These are phyloP conservation scores for Fusarium circinatum DNA, from an alignment of 2,329 filamentous ascomycete species.

Conservation along the genomic window DNA sequence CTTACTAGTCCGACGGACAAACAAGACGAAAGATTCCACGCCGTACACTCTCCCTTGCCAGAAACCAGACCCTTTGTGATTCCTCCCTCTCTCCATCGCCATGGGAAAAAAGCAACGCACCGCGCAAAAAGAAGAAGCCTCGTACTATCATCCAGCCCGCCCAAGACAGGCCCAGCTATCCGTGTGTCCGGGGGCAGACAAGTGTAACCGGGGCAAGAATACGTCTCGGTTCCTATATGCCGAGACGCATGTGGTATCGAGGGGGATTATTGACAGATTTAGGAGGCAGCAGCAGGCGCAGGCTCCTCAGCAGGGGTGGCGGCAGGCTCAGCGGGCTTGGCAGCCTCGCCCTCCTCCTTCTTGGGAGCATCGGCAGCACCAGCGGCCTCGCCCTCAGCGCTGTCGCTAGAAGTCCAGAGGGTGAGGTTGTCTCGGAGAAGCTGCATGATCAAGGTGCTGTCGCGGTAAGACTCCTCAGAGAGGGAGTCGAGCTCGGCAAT, in stretches of 20 bases:
- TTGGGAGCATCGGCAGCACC: constrained; percentile 64
- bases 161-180: constrained; percentile 48
- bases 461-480: constrained; percentile 99
- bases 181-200: constrained; percentile 45
- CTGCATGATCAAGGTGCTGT: constrained; percentile 99
- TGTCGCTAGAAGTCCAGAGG: constrained; percentile 96
- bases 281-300: constrained; percentile 62
- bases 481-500: constrained; percentile 98
- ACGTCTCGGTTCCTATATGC: constrained; percentile 51
- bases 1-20: constrained; percentile 42
- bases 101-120: constrained; percentile 50
- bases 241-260: constrained; percentile 54
- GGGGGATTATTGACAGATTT: constrained; percentile 52
- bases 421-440: constrained; percentile 97
- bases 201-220: constrained; percentile 44
- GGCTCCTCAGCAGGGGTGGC: constrained; percentile 51
- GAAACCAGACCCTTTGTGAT: constrained; percentile 51
- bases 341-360: constrained; percentile 69
- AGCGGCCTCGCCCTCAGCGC: constrained; percentile 77
- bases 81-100: constrained; percentile 51
- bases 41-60: constrained; percentile 52
- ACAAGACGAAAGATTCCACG: constrained; percentile 49
- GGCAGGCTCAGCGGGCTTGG: constrained; percentile 52
- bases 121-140: constrained; percentile 48
- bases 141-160: constrained; percentile 51